A percentile compares a stretch with the other conserved stretches of the same genome.
phyloP scores from a whole-genome alignment of 306 rosid species.

The Citrullus colocynthis region DNA sequence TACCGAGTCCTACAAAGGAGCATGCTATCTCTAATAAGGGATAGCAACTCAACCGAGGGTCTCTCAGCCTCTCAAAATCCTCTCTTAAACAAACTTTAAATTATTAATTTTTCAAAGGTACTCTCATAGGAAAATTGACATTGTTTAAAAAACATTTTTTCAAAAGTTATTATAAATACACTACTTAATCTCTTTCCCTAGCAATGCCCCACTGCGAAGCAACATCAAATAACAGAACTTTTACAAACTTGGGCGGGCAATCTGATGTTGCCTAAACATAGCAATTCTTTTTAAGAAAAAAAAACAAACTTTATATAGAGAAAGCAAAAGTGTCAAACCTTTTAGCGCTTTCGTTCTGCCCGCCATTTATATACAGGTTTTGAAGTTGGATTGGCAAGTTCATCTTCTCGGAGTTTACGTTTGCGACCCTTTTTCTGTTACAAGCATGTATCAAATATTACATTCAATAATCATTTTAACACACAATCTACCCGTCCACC shows the following conservation, averaged over 20 bases:
- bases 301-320: not conserved
- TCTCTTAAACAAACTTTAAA: no score
- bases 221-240: not conserved
- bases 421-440: conserved; percentile 46
- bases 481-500: not conserved
- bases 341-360: conserved; percentile 59
- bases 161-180: no score
- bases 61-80: no score
- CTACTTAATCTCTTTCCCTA: not conserved
- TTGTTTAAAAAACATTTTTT: no score
- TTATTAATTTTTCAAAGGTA: no score
- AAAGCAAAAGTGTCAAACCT: not conserved
- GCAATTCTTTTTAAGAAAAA: not conserved
- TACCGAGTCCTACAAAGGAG: no score
- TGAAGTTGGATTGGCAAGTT: conserved; percentile 43
- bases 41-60: no score
- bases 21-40: no score
- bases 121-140: no score
- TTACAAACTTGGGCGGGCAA: not conserved
- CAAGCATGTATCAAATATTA: not conserved
- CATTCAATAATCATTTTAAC: not conserved
- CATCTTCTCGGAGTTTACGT: conserved; percentile 68
- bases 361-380: conserved; percentile 69
- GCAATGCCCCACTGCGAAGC: not conserved
- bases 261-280: not conserved